Conservation (phyloP, 2,329 filamentous ascomycete genomes). For the Pseudocercospora pini-densiflorae region DNA sequence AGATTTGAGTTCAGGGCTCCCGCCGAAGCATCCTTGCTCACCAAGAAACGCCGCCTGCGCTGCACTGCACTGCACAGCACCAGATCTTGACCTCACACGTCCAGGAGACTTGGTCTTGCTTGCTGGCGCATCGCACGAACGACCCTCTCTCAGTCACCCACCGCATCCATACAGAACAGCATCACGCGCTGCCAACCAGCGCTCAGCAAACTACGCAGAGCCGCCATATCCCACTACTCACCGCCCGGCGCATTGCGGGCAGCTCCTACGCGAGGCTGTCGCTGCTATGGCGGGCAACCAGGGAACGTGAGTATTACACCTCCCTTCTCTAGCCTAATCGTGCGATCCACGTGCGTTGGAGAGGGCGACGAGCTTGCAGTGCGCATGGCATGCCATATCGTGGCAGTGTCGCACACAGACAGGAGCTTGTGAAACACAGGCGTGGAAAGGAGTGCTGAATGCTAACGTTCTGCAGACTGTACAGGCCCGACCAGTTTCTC, state of each 20-base stretch:
- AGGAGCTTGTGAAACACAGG: not conserved
- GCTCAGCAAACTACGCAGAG: not conserved
- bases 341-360: not conserved
- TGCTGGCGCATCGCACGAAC: not conserved
- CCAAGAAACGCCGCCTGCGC: slow-evolving; percentile 7
- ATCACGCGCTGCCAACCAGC: not conserved
- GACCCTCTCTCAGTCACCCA: not conserved
- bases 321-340: not conserved
- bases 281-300: slow-evolving; percentile 24
- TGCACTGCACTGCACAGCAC: not conserved
- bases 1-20: slow-evolving; percentile 5
- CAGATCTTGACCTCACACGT: not conserved
- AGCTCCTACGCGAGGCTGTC: slow-evolving; percentile 15
- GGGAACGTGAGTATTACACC: slow-evolving; percentile 16
- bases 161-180: slow-evolving; percentile 4
- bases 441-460: not conserved
- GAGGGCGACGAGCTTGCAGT: not conserved
- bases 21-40: slow-evolving; percentile 2
- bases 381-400: not conserved
- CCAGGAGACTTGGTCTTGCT: slow-evolving; percentile 4
- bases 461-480: slow-evolving; percentile 53
- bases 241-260: slow-evolving; percentile 17
- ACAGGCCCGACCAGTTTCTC: slow-evolving; percentile 77
- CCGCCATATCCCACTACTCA: not conserved
- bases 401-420: not conserved